These are phyloP conservation scores for Gleditsia sinensis DNA, from an alignment of 306 rosid genomes.

Conservation along the genomic window DNA sequence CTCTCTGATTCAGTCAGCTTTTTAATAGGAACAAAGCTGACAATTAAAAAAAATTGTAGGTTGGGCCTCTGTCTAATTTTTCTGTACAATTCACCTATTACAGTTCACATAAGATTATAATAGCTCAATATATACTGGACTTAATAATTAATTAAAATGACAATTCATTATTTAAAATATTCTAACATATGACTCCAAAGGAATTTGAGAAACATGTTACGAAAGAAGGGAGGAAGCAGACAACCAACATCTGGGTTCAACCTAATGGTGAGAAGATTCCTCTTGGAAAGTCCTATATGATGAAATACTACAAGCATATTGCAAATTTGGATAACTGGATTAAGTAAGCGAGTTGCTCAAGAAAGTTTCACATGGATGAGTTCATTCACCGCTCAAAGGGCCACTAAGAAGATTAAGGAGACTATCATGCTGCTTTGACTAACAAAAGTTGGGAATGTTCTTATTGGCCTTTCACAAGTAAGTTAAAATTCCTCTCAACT, in stretches of 20 bases:
- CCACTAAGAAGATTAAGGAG: slow-evolving; percentile 26
- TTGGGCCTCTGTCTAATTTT: no score
- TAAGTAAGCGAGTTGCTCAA: not conserved
- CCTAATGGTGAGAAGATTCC: slow-evolving; percentile 29
- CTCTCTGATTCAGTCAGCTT: no score
- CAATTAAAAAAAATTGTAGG: no score
- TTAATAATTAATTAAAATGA: no score
- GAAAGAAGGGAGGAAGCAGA: slow-evolving; percentile 40
- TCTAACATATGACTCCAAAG: no score
- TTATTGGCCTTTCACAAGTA: slow-evolving; percentile 41
- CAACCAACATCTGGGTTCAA: slow-evolving; percentile 47
- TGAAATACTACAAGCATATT: slow-evolving; percentile 45
- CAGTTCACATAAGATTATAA: no score
- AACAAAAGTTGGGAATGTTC: slow-evolving; percentile 44
- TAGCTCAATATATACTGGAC: no score
- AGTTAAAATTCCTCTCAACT: slow-evolving; percentile 14
- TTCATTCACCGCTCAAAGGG: slow-evolving; percentile 41
- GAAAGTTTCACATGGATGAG: slow-evolving; percentile 47
- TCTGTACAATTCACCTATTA: no score
- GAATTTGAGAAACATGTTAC: no score
- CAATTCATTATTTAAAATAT: no score
- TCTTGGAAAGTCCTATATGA: slow-evolving; percentile 31
- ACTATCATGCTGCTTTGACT: slow-evolving; percentile 42
- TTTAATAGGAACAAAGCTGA: no score
- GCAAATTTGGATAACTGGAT: slow-evolving; percentile 41